Percentiles rank a stretch among this genome's conserved stretches.
Conservation (phyloP, 2,329 filamentous ascomycete genomes). For the Colletotrichum chlorophyti region DNA sequence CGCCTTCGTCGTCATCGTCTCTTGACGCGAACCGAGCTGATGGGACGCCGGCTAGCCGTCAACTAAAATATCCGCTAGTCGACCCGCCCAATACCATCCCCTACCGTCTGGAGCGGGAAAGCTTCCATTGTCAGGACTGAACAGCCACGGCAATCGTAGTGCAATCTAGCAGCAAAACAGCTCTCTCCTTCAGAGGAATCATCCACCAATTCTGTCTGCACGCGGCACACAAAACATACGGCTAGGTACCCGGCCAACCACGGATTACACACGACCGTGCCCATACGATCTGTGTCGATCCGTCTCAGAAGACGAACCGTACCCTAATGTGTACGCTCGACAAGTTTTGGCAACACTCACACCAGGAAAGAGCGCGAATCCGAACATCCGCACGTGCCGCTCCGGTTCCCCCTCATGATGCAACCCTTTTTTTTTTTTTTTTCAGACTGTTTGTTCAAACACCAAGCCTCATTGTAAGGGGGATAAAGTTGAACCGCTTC, state of each 20-base stretch:
- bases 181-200: not conserved
- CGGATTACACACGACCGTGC: not conserved
- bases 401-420: not conserved
- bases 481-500: not conserved
- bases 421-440: not conserved
- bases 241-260: not conserved
- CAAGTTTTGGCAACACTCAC: not conserved
- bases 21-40: slow-evolving; percentile 24
- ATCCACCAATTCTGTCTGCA: slow-evolving; percentile 7
- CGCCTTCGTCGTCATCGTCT: slow-evolving; percentile 18
- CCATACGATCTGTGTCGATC: slow-evolving; percentile 18
- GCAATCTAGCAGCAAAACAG: not conserved
- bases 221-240: not conserved
- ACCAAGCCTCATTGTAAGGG: too few relatives aligned
- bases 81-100: slow-evolving; percentile 14
- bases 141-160: not conserved
- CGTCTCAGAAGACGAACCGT: not conserved
- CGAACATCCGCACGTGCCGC: slow-evolving; percentile 22
- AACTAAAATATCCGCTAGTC: slow-evolving; percentile 11
- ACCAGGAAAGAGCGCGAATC: slow-evolving; percentile 13
- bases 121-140: not conserved
- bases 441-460: too few relatives aligned
- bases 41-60: slow-evolving; percentile 25
- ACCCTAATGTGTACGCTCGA: not conserved
- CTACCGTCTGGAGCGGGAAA: not conserved